phyloP scores from a whole-genome alignment of 345 rosid species.

The Luvunga scandens region DNA sequence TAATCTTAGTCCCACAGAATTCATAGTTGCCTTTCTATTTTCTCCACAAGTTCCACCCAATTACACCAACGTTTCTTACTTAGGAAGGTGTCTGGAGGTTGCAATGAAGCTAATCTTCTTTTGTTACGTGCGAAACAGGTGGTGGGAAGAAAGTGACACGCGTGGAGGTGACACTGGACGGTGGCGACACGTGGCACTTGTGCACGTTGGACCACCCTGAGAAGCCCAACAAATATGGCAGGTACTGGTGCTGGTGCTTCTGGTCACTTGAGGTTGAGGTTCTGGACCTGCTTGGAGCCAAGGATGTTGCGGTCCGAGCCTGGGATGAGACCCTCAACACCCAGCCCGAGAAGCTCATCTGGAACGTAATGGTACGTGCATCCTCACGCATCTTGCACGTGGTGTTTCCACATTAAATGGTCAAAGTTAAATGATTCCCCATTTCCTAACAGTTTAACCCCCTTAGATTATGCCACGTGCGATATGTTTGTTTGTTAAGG shows the following conservation, averaged over 20 bases:
- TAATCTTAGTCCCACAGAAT: background rate
- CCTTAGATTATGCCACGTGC: too few relatives aligned
- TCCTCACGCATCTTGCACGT: background rate
- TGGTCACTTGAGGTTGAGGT: conserved; percentile 89
- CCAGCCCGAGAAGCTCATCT: conserved; percentile 90
- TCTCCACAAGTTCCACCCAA: background rate
- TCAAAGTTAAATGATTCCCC: background rate
- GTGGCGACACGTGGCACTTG: conserved; percentile 89
- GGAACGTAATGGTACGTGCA: conserved; percentile 83
- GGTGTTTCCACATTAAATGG: background rate
- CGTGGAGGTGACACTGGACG: conserved; percentile 87
- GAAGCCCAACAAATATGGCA: conserved; percentile 70
- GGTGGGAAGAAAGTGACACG: conserved; percentile 96
- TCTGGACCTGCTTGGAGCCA: conserved; percentile 68
- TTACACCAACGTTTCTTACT: background rate
- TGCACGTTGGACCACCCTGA: conserved; percentile 74
- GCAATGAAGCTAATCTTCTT: conserved; percentile 10
- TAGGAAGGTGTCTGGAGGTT: background rate
- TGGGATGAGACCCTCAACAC: conserved; percentile 93
- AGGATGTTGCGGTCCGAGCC: conserved; percentile 87
- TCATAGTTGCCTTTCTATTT: background rate
- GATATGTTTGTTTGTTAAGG: too few relatives aligned
- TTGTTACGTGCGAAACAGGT: conserved; percentile 33
- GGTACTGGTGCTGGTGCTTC: conserved; percentile 97
- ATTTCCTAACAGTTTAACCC: too few relatives aligned